Evolutionary conservation across 78 protist species (phyloP).

Genomic region (Bigelowiella natans): DNA sequence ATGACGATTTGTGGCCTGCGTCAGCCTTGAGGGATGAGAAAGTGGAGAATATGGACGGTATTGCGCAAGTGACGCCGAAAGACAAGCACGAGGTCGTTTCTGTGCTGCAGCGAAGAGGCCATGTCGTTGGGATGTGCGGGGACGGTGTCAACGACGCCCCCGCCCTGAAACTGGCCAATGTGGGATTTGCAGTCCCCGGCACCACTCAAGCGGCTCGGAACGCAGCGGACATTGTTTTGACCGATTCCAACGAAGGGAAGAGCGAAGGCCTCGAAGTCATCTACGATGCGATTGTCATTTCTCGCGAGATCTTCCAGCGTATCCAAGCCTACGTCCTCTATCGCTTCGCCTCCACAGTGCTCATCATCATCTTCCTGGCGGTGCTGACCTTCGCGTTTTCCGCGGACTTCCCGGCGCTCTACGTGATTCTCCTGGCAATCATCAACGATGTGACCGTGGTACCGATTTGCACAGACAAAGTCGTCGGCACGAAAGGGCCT

Average conservation of each 20-base stretch:
- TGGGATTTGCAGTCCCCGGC: constrained; percentile 85
- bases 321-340: background rate
- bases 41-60: constrained; percentile 44
- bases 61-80: constrained; percentile 74
- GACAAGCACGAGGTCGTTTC: constrained; percentile 75
- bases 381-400: background rate
- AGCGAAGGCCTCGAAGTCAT: constrained; percentile 73
- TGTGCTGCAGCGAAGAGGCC: background rate
- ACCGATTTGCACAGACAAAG: background rate
- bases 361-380: background rate
- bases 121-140: constrained; percentile 76
- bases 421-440: background rate
- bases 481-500: background rate
- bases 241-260: too few species aligned
- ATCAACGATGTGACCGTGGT: background rate
- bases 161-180: constrained; percentile 74
- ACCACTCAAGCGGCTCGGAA: constrained; percentile 66
- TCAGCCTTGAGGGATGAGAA: too few species aligned
- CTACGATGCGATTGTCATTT: constrained; percentile 50
- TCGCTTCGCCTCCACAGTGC: background rate
- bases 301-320: constrained; percentile 56
- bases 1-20: constrained; percentile 56
- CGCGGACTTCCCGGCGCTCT: background rate
- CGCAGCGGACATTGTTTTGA: constrained; percentile 57
- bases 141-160: constrained; percentile 96